Conservation (phyloP, 768 basidiomycete species). For the Lactarius psammicola region DNA sequence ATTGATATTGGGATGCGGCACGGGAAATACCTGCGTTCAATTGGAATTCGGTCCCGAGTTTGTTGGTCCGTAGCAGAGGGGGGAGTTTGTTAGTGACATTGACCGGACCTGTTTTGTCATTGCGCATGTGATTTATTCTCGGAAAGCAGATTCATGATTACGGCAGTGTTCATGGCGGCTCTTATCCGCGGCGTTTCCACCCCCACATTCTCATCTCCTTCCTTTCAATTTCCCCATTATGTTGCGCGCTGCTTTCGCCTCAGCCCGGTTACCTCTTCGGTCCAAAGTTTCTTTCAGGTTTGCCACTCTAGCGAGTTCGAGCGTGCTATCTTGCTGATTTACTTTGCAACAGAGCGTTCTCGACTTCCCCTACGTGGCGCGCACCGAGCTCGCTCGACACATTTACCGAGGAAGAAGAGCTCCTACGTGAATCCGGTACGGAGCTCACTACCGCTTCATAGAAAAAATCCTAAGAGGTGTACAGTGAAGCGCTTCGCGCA, state of each 20-base stretch:
- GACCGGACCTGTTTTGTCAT: too few species aligned
- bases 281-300: conserved; percentile 4
- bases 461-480: conserved; percentile 11
- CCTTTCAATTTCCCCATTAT: conserved; percentile 17
- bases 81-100: too few species aligned
- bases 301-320: conserved; percentile 7
- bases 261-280: conserved; percentile 3
- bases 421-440: conserved; percentile 88
- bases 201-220: neutral
- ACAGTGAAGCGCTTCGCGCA: conserved; percentile 83
- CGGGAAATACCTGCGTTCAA: too few species aligned
- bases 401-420: conserved; percentile 92
- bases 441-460: conserved; percentile 12
- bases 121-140: too few species aligned
- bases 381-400: conserved; percentile 63
- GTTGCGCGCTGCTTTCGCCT: conserved; percentile 31
- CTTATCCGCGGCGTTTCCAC: neutral
- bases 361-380: conserved; percentile 22
- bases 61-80: too few species aligned
- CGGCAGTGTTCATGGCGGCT: neutral
- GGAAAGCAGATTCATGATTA: too few species aligned
- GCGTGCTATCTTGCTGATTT: conserved; percentile 22
- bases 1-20: too few species aligned
- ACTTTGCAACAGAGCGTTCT: conserved; percentile 28
- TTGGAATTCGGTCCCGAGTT: too few species aligned